Evolutionary conservation across 2,329 filamentous ascomycete species (phyloP), one percentile per base, ranked within the genome.

Genomic region (Stromatinia cepivora): DNA sequence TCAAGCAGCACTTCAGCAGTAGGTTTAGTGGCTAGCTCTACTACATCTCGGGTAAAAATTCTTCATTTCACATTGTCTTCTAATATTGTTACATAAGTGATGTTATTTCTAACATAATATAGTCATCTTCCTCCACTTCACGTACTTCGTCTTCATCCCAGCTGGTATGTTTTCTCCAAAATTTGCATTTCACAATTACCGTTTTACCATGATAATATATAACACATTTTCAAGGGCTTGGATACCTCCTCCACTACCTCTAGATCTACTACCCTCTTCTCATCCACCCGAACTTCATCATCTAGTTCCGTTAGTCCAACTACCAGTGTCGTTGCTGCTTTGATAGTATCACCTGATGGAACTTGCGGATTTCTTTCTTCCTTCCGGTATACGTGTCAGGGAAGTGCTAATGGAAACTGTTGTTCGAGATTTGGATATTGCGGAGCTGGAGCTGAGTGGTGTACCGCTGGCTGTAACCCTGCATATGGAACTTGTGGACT

Each of bases 361-460:
- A 46, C 20, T 15, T 61, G 58, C 10, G 58, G 58, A 7, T 20
- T 25, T n/a, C 58, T 13, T 6, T 59, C n/a, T 31, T 25, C 4
- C 31, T 25, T 25, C 3, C 11, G 31, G 10, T 62, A 48, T 9
- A 65, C 62, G 15, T 65, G 62, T 28, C 31, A 54, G 42, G 62
- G 48, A 22, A 65, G 62, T 22, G 6, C 25, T 1, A 34, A 54
- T 25, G 62, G 62, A 28, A 54, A 39, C 31, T 65, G 62, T 54
- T 54, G 62, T n/a, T 65, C 48, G n/a, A 42, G 62, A 31, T 39
- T 52, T 39, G 62, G 62, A 36, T 36, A 8, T 5, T 65, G 62
- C 20, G 62, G 48, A 28, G 20, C 5, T 54, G 36, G 17, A 65
- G 22, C 22, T 20, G 62, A 54, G 11, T 54, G 31, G 46, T 65